These are phyloP conservation scores for Gaillardinia entomophila DNA, from an alignment of 805 yeast species.

Conservation along the genomic window DNA sequence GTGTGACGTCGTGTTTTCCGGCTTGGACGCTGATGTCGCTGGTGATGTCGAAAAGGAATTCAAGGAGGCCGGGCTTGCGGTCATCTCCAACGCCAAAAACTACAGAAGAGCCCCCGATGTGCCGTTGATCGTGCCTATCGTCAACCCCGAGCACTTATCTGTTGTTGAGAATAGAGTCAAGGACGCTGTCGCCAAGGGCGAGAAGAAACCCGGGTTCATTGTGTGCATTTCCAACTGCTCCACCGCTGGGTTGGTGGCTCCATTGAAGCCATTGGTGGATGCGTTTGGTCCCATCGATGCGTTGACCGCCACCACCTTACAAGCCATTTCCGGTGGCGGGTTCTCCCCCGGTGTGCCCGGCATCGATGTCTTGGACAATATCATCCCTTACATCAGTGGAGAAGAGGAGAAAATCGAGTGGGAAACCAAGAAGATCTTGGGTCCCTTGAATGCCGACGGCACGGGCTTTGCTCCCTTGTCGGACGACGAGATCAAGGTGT, in stretches of 20 bases:
- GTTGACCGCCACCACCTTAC: conserved; percentile 85
- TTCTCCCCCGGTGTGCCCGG: conserved; percentile 97
- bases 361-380: conserved; percentile 89
- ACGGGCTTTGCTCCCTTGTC: conserved; percentile 52
- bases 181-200: conserved; percentile 50
- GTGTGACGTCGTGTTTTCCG: conserved; percentile 93
- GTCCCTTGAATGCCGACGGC: conserved; percentile 49
- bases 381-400: conserved; percentile 91
- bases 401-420: conserved; percentile 98
- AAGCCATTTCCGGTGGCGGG: conserved; percentile 98
- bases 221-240: conserved; percentile 97
- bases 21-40: conserved; percentile 88
- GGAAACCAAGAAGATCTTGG: conserved; percentile 95
- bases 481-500: conserved; percentile 71
- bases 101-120: conserved; percentile 84
- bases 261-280: conserved; percentile 89
- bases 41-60: conserved; percentile 88
- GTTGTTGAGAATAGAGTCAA: conserved; percentile 56
- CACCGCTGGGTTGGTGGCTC: conserved; percentile 96
- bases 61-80: conserved; percentile 72
- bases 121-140: conserved; percentile 92
- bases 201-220: conserved; percentile 69
- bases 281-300: conserved; percentile 85
- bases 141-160: conserved; percentile 84
- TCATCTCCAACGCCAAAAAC: conserved; percentile 94